A percentile compares a stretch with the other conserved stretches of the same genome.
These are phyloP conservation scores for Colletotrichum horii DNA, from an alignment of 2,329 filamentous ascomycete genomes.

Conservation along the genomic window DNA sequence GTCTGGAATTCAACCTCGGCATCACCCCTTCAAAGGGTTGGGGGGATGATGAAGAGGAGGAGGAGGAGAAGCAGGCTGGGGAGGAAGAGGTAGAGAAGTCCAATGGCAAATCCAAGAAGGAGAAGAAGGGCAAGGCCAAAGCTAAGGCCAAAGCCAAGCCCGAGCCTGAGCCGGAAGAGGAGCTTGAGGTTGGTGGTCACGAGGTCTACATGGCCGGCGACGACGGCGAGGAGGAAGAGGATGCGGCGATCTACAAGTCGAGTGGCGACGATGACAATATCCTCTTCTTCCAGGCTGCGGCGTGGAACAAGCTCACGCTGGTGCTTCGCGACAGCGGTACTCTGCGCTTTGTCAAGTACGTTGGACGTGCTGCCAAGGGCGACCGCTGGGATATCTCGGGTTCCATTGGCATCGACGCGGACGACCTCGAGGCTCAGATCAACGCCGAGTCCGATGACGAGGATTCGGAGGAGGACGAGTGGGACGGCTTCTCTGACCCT, in stretches of 20 bases:
- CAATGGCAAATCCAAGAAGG: slow-evolving; percentile 33
- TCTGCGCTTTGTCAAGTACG: slow-evolving; percentile 95
- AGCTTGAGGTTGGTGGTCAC: slow-evolving; percentile 68
- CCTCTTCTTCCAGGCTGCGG: slow-evolving; percentile 65
- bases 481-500: slow-evolving; percentile 59
- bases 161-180: slow-evolving; percentile 27
- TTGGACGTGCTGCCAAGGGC: slow-evolving; percentile 80
- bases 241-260: slow-evolving; percentile 85
- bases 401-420: slow-evolving; percentile 73
- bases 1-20: slow-evolving; percentile 85
- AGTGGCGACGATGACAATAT: slow-evolving; percentile 77
- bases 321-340: slow-evolving; percentile 87
- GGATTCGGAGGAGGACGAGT: slow-evolving; percentile 54
- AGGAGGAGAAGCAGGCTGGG: slow-evolving; percentile 55
- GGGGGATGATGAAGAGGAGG: slow-evolving; percentile 72
- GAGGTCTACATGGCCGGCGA: slow-evolving; percentile 95
- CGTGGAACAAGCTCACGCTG: slow-evolving; percentile 92
- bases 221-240: slow-evolving; percentile 67
- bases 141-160: slow-evolving; percentile 33
- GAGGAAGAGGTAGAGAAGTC: slow-evolving; percentile 45
- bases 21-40: slow-evolving; percentile 87
- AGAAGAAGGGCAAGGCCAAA: slow-evolving; percentile 33
- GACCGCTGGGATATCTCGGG: slow-evolving; percentile 93
- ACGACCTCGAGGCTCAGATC: slow-evolving; percentile 48
- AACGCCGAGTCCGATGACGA: slow-evolving; percentile 36